phyloP scores from a whole-genome alignment of 768 basidiomycete species.

The Tulasnella sp. region DNA sequence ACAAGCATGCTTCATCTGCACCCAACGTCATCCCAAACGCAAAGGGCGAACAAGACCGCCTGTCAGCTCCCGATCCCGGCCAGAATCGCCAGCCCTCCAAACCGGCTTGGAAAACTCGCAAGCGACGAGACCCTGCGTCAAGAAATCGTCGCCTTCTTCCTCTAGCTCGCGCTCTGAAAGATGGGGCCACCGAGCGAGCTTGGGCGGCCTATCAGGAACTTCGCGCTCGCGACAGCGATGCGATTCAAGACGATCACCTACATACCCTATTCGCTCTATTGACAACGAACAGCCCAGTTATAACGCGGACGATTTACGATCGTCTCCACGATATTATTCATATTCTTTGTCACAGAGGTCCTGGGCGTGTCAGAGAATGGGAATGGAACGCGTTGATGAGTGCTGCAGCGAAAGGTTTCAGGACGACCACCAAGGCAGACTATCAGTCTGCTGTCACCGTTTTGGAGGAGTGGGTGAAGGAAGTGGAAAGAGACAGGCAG shows the following conservation, averaged over 20 bases:
- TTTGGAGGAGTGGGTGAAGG: constrained; percentile 43
- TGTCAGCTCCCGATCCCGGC: background rate
- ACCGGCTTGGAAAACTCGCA: background rate
- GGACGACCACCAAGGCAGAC: constrained; percentile 46
- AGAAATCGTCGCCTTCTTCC: background rate
- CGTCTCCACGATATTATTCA: constrained; percentile 60
- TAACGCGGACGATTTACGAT: constrained; percentile 47
- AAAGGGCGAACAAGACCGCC: too few relatives aligned
- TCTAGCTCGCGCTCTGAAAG: background rate
- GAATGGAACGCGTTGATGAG: constrained; percentile 73
- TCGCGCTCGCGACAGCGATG: background rate
- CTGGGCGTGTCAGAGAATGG: constrained; percentile 44
- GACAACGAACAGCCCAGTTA: constrained; percentile 40
- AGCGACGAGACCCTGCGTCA: background rate
- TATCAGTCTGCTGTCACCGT: constrained; percentile 51
- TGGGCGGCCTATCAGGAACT: background rate
- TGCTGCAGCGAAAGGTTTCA: constrained; percentile 53
- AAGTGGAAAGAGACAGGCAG: too few relatives aligned
- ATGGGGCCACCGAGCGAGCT: background rate
- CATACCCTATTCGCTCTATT: constrained; percentile 54
- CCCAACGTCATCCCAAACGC: too few relatives aligned
- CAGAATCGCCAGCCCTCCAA: background rate
- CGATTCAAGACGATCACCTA: constrained; percentile 27
- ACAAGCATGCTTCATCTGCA: too few relatives aligned
- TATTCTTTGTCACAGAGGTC: constrained; percentile 42